Conservation (phyloP, 306 rosid species). For the Prunus davidiana region DNA sequence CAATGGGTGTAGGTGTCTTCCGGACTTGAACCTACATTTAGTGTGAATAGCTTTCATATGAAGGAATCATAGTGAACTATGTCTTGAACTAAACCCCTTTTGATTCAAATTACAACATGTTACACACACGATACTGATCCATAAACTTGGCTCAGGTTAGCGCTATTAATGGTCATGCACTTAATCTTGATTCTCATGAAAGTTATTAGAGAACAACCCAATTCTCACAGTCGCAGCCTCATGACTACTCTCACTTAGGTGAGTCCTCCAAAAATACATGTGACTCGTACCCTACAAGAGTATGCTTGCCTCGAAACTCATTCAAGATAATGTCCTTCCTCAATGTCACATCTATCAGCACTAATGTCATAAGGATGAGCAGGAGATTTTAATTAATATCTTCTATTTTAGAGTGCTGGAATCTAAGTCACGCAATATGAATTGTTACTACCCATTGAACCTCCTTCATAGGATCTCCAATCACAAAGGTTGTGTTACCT, state of each 20-base stretch:
- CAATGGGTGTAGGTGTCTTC: neutral
- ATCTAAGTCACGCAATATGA: neutral
- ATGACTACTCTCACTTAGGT: neutral
- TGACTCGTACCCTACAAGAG: neutral
- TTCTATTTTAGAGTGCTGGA: neutral
- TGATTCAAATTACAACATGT: neutral
- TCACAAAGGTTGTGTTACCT: neutral
- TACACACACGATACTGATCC: neutral
- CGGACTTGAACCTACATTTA: conserved; percentile 1
- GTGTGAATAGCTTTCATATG: neutral
- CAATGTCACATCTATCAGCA: neutral
- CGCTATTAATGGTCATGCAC: neutral
- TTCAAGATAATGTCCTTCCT: neutral
- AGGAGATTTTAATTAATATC: neutral
- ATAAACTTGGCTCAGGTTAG: neutral
- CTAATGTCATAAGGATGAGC: neutral
- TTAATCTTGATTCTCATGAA: conserved; percentile 1
- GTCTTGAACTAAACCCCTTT: neutral
- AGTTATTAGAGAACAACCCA: neutral
- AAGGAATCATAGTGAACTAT: neutral
- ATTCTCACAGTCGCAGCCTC: neutral
- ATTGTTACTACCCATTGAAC: conserved; percentile 13
- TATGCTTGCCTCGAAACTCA: neutral
- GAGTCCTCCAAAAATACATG: neutral
- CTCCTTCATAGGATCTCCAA: neutral